These are phyloP conservation scores for Penicillium nordicum DNA, from an alignment of 2,329 filamentous ascomycete genomes.

Conservation along the genomic window DNA sequence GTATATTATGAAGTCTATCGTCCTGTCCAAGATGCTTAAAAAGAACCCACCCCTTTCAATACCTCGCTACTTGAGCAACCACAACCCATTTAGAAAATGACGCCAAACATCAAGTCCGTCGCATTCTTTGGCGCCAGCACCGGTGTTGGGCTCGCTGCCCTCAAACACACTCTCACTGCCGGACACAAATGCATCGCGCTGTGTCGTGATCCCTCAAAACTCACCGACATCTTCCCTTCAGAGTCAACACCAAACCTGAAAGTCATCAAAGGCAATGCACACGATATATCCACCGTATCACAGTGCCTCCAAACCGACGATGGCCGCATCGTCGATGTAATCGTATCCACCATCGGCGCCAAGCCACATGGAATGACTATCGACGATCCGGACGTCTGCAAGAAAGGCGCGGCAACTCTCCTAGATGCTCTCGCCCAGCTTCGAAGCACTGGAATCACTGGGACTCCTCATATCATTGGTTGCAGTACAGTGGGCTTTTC, in stretches of 20 bases:
- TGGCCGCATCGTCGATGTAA: constrained; percentile 37
- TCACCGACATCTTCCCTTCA: constrained; percentile 41
- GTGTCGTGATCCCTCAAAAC: constrained; percentile 50
- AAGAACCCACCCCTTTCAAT: not conserved
- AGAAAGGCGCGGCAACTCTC: constrained; percentile 29
- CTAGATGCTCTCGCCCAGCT: constrained; percentile 19
- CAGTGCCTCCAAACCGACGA: constrained; percentile 28
- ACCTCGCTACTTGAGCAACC: not conserved
- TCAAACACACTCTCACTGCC: constrained; percentile 45
- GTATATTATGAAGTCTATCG: not conserved
- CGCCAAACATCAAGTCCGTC: constrained; percentile 26
- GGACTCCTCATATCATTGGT: constrained; percentile 28
- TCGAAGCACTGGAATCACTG: constrained; percentile 14
- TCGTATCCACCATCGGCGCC: constrained; percentile 50
- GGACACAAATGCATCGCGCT: constrained; percentile 48
- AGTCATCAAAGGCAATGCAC: constrained; percentile 49
- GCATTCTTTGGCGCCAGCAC: constrained; percentile 55
- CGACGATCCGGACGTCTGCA: constrained; percentile 36
- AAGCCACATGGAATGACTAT: constrained; percentile 29
- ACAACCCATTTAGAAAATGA: constrained; percentile 3
- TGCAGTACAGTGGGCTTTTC: constrained; percentile 37
- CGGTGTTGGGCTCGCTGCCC: constrained; percentile 45
- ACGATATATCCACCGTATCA: constrained; percentile 42
- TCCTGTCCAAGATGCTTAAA: not conserved
- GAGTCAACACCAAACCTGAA: constrained; percentile 42